Percentiles rank a stretch among this genome's conserved stretches.
phyloP scores from a whole-genome alignment of 2,329 filamentous ascomycete species.

The Fusarium nisikadoi region DNA sequence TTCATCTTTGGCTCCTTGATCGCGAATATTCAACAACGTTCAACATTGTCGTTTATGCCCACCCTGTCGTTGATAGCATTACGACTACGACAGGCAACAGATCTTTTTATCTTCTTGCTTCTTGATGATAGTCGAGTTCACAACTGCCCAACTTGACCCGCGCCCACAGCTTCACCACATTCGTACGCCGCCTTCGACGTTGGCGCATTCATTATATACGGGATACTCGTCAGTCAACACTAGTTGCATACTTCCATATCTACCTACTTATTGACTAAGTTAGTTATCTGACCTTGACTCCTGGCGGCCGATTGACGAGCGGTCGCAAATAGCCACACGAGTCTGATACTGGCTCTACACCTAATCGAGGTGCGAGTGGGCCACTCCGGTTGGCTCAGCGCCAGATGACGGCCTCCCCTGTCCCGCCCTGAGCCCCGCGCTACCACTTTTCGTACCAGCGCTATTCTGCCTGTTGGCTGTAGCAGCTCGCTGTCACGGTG shows the following conservation, averaged over 20 bases:
- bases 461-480: slow-evolving; percentile 39
- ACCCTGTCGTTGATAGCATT: slow-evolving; percentile 15
- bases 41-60: slow-evolving; percentile 12
- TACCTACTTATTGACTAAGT: background rate
- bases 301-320: slow-evolving; percentile 28
- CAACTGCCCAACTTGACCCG: slow-evolving; percentile 16
- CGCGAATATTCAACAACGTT: background rate
- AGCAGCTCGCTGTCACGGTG: slow-evolving; percentile 37
- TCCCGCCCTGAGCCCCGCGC: slow-evolving; percentile 46
- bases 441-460: slow-evolving; percentile 41
- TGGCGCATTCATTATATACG: slow-evolving; percentile 6
- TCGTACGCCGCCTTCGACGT: background rate
- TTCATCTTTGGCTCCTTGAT: slow-evolving; percentile 2
- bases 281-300: slow-evolving; percentile 4
- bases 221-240: slow-evolving; percentile 4
- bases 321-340: slow-evolving; percentile 27
- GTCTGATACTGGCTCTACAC: slow-evolving; percentile 30
- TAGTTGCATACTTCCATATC: background rate
- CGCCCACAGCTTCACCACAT: background rate
- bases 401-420: slow-evolving; percentile 47
- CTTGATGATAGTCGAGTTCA: background rate
- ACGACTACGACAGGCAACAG: slow-evolving; percentile 31
- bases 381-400: slow-evolving; percentile 46
- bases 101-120: slow-evolving; percentile 26
- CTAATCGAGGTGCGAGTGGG: slow-evolving; percentile 40